These are phyloP conservation scores for Aspergillus awamori DNA, from an alignment of 2,329 filamentous ascomycete species.

Conservation along the genomic window DNA sequence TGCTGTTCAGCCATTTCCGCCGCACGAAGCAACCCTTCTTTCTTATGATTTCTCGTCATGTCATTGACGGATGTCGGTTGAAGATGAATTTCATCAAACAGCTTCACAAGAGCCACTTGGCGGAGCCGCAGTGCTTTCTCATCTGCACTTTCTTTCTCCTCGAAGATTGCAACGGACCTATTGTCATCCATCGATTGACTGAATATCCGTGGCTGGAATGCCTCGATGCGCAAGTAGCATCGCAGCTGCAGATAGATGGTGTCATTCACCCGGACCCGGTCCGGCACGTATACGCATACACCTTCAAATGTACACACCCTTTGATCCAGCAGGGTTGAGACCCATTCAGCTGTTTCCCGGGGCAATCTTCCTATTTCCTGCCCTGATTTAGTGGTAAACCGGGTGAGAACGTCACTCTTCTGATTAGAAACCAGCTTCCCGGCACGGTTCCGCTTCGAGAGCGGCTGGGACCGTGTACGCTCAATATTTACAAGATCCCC, in stretches of 20 bases:
- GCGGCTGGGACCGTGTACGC: constrained; percentile 72
- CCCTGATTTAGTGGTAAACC: constrained; percentile 79
- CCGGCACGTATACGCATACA: constrained; percentile 84
- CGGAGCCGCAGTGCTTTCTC: constrained; percentile 81
- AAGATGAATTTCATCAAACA: constrained; percentile 87
- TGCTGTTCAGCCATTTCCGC: constrained; percentile 82
- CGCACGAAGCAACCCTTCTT: constrained; percentile 82
- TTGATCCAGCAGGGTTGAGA: constrained; percentile 89
- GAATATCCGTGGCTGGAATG: constrained; percentile 70
- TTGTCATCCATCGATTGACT: constrained; percentile 61
- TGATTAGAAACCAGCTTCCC: constrained; percentile 55
- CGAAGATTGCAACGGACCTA: constrained; percentile 72
- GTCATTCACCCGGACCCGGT: constrained; percentile 83
- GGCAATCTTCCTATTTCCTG: constrained; percentile 84
- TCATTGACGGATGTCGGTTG: constrained; percentile 74
- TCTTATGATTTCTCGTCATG: constrained; percentile 73
- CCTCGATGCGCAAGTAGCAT: constrained; percentile 72
- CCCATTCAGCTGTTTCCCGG: constrained; percentile 86
- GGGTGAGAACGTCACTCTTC: constrained; percentile 82
- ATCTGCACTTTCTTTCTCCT: constrained; percentile 81
- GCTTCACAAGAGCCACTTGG: constrained; percentile 82
- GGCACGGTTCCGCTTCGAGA: constrained; percentile 51
- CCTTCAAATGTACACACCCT: constrained; percentile 85
- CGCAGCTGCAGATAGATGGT: constrained; percentile 88
- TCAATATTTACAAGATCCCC: constrained; percentile 86